Conservation (phyloP, 2,329 filamentous ascomycete species). For the Grosmannia clavigera region DNA sequence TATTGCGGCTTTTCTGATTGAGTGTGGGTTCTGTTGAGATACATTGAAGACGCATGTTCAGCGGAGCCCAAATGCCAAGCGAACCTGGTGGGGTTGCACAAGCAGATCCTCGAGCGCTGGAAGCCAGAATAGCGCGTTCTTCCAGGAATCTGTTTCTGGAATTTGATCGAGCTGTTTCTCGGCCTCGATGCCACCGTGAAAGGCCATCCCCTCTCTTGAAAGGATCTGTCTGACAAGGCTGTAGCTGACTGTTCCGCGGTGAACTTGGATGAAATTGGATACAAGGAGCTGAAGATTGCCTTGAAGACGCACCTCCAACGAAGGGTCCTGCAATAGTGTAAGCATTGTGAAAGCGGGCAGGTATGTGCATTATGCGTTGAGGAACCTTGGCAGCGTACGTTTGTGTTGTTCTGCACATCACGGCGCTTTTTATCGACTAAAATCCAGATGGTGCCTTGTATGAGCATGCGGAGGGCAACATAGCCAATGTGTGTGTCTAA, state of each 20-base stretch:
- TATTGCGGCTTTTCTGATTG: too few relatives aligned
- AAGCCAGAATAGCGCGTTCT: constrained; percentile 4
- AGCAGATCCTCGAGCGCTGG: neutral
- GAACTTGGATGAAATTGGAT: neutral
- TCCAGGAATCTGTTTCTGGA: neutral
- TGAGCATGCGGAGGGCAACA: constrained; percentile 9
- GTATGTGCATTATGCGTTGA: neutral
- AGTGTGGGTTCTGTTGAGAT: too few relatives aligned
- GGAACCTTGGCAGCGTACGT: neutral
- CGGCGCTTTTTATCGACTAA: constrained; percentile 12
- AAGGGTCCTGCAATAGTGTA: constrained; percentile 1
- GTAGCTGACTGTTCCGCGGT: neutral
- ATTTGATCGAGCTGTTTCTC: neutral
- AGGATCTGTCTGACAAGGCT: neutral
- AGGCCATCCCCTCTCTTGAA: neutral
- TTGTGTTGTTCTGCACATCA: constrained; percentile 8
- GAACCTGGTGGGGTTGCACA: neutral
- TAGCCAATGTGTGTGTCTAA: constrained; percentile 9
- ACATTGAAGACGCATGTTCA: neutral
- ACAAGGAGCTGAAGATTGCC: constrained; percentile 6
- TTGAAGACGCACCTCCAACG: constrained; percentile 6
- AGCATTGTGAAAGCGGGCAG: neutral
- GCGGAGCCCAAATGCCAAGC: neutral
- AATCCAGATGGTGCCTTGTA: constrained; percentile 9
- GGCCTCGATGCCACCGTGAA: neutral